Percentiles rank a stretch among this genome's conserved stretches.
phyloP scores from a whole-genome alignment of 176 grass and related monocot species.

The Stipa capillata region DNA sequence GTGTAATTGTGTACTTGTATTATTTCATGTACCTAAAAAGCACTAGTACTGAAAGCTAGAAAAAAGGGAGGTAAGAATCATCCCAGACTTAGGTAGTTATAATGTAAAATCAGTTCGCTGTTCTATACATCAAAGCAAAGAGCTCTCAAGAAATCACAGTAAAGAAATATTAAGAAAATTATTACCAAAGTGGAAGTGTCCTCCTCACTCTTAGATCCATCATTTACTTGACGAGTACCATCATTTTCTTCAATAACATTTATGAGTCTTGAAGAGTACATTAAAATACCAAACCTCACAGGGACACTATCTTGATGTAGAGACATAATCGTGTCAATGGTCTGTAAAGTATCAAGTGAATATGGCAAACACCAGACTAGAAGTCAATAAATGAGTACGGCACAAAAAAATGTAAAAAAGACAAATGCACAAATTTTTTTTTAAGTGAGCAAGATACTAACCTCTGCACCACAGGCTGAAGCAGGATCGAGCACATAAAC shows the following conservation, averaged over 20 bases:
- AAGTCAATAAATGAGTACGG: slow-evolving; percentile 25
- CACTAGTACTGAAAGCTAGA: background rate
- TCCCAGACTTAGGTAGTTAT: background rate
- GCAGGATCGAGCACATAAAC: slow-evolving; percentile 96
- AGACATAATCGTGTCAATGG: slow-evolving; percentile 74
- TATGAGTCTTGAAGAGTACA: slow-evolving; percentile 79
- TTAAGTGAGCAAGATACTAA: slow-evolving; percentile 26
- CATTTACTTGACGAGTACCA: too few species aligned
- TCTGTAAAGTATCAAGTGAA: slow-evolving; percentile 50
- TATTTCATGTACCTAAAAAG: background rate
- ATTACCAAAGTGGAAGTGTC: slow-evolving; percentile 86
- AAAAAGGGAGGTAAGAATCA: background rate
- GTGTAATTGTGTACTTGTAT: background rate
- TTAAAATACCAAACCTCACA: slow-evolving; percentile 81
- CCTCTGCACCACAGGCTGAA: slow-evolving; percentile 71
- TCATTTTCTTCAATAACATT: slow-evolving; percentile 62
- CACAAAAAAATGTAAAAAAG: slow-evolving; percentile 12
- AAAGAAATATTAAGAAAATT: slow-evolving; percentile 9
- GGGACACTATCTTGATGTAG: slow-evolving; percentile 82
- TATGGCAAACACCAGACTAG: slow-evolving; percentile 12
- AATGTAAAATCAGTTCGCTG: slow-evolving; percentile 3
- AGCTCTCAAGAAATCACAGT: slow-evolving; percentile 6
- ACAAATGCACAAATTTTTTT: background rate
- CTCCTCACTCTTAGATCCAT: slow-evolving; percentile 29
- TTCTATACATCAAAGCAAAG: slow-evolving; percentile 26